Percentiles rank a stretch among this genome's conserved stretches.
phyloP scores from a whole-genome alignment of 176 grass and related monocot species.

The Tillandsia leiboldiana region DNA sequence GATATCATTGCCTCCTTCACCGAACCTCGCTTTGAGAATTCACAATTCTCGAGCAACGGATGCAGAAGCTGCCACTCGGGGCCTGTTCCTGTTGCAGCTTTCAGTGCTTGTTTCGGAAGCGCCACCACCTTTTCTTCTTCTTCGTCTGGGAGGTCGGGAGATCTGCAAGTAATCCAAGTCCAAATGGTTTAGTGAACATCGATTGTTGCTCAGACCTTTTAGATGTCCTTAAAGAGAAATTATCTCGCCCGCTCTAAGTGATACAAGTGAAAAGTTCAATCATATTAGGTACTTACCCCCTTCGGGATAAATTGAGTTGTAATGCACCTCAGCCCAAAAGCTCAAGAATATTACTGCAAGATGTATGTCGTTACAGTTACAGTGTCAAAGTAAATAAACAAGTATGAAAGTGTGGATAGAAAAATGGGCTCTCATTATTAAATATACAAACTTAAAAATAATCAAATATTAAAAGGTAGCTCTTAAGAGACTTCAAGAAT shows the following conservation, averaged over 20 bases:
- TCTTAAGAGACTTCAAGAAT: background rate
- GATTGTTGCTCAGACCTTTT: background rate
- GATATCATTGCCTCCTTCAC: background rate
- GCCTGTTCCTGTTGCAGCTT: background rate
- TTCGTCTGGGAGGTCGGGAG: slow-evolving; percentile 38
- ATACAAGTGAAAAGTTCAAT: background rate
- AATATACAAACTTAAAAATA: no score
- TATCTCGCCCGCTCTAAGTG: no score
- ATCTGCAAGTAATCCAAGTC: slow-evolving; percentile 31
- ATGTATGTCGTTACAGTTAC: background rate
- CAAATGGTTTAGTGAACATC: slow-evolving; percentile 6
- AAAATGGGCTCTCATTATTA: background rate
- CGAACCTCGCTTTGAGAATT: background rate
- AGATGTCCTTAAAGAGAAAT: slow-evolving; percentile 16
- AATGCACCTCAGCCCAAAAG: slow-evolving; percentile 99
- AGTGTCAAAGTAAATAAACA: background rate
- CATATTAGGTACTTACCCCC: slow-evolving; percentile 56
- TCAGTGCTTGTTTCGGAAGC: slow-evolving; percentile 36
- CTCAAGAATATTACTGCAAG: slow-evolving; percentile 81
- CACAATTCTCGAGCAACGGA: background rate
- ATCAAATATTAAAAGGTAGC: no score
- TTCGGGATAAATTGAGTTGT: slow-evolving; percentile 88
- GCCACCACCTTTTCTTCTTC: slow-evolving; percentile 95
- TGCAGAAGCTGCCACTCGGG: background rate
- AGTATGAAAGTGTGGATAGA: background rate